Base-by-base conservation (phyloP, 768 basidiomycete genomes). In the Xanthoconium purpureum region DNA sequence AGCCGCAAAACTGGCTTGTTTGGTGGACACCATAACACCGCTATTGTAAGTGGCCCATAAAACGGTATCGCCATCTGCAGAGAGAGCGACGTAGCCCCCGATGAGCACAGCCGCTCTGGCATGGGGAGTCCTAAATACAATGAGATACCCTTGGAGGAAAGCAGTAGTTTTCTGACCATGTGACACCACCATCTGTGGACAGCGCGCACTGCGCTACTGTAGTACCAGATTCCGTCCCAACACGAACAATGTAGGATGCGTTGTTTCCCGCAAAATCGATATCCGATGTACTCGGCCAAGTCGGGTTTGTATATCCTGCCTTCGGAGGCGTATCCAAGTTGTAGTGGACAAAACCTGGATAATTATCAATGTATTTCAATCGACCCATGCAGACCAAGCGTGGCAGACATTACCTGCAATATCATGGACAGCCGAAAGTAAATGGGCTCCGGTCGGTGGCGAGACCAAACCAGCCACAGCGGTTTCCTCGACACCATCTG, bases 401-500 rank as follows among this genome's bases (percentile, higher is more conserved):
- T 32, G 28, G 33, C 6, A 3, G 11, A 40, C 10, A 14, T 12
- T 47, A 60, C 58, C 58, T 56, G 49, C 37, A 42, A 80, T 69
- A 60, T 86, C 83, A 32, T 77, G 78, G 30, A 85, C 77, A 20
- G 79, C 80, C 8, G 84, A 85, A 10, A 86, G 68, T 33, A 88
- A 75, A 24, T 70, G 64, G 4, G 84, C 79, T 3, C 85, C 85
- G n/a, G 72, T 73, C 1, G 84, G 84, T 6, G 84, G 84, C 7
- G 84, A 84, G 55, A 87, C 81, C 49, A 88, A 63, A 20, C 75
- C 79, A 54, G 77, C 77, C 5, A 87, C 76, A 13, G 84, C 74
- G 0, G 80, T 83, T 66, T 88, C 83, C 70, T 88, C 85, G 15
- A 88, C 75, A 6, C 86, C 86, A 61, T 84, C 80, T 1, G 85